These are phyloP conservation scores for Neofusicoccum laricinum DNA, from an alignment of 2,329 filamentous ascomycete species.

Conservation along the genomic window DNA sequence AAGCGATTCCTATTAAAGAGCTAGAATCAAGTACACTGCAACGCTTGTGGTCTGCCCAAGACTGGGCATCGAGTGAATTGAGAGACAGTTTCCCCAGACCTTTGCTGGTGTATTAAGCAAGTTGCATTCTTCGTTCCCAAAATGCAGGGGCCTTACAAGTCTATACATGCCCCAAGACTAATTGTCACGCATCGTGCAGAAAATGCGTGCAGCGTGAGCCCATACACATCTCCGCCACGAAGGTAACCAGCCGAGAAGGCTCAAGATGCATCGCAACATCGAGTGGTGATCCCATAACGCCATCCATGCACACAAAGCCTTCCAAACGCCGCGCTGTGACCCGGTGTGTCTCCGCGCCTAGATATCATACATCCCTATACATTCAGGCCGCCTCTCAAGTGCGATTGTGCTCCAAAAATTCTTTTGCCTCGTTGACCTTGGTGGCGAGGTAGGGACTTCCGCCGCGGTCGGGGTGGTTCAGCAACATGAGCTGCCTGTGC, in stretches of 20 bases:
- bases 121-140: neutral
- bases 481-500: constrained; percentile 90
- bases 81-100: too few relatives aligned
- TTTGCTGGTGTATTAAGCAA: neutral
- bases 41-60: too few relatives aligned
- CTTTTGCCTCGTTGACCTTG: constrained; percentile 98
- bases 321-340: constrained; percentile 21
- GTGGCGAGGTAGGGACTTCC: constrained; percentile 95
- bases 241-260: neutral
- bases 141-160: neutral
- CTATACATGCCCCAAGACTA: neutral
- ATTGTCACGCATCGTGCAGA: neutral
- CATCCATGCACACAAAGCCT: constrained; percentile 14
- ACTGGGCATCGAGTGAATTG: too few relatives aligned
- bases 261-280: constrained; percentile 1
- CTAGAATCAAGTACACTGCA: too few relatives aligned
- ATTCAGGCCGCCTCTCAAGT: neutral
- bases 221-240: neutral
- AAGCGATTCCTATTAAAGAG: too few relatives aligned
- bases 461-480: constrained; percentile 96
- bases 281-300: constrained; percentile 19
- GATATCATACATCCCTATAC: neutral
- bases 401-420: constrained; percentile 75
- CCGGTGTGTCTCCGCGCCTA: neutral
- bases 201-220: neutral